Conservation (phyloP, 345 rosid species). For the Eucalyptus paniculata region DNA sequence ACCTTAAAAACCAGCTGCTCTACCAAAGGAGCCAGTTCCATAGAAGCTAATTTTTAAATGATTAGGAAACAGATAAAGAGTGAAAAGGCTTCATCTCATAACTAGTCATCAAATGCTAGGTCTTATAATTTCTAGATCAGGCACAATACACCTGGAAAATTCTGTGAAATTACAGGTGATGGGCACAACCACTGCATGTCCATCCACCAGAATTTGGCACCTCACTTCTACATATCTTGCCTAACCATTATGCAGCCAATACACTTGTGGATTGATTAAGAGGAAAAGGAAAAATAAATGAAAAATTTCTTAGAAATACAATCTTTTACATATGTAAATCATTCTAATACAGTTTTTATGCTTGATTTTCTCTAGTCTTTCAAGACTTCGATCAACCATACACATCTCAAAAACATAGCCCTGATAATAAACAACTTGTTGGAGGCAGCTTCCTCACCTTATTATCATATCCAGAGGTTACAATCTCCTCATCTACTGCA, state of each 20-base stretch:
- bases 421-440: not conserved
- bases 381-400: not conserved
- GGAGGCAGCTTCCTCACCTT: slow-evolving; percentile 26
- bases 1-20: not conserved
- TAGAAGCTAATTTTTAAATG: not conserved
- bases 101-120: not conserved
- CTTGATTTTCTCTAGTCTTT: not conserved
- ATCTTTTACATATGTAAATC: not conserved
- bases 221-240: not conserved
- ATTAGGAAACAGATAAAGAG: not conserved
- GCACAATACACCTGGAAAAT: not conserved
- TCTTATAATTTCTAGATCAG: not conserved
- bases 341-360: not conserved
- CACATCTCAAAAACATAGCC: not conserved
- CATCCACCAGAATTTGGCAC: not conserved
- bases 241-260: not conserved
- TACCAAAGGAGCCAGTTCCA: not conserved
- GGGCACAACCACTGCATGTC: not conserved
- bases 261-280: not conserved
- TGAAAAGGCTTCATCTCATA: not conserved
- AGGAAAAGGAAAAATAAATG: not conserved
- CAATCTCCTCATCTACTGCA: slow-evolving; percentile 72
- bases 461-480: slow-evolving; percentile 86
- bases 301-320: not conserved
- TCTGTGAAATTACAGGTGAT: not conserved